phyloP scores from a whole-genome alignment of 345 rosid genomes.

The Hypericum androsaemum region DNA sequence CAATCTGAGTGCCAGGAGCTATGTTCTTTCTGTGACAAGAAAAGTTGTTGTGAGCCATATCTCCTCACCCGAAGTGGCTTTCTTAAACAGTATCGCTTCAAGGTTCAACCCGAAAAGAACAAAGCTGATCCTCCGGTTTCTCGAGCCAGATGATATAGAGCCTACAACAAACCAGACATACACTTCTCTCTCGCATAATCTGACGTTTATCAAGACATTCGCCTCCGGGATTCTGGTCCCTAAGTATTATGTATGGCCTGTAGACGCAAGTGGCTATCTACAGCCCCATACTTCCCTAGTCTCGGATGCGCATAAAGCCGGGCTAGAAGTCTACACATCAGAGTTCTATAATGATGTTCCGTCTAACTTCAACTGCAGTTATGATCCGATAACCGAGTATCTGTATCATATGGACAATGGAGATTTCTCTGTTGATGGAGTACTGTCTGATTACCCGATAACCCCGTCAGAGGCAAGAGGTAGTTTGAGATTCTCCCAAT shows the following conservation, averaged over 20 bases:
- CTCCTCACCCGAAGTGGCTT: too few relatives aligned
- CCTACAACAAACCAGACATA: not conserved
- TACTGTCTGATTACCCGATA: conserved; percentile 9
- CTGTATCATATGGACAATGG: conserved; percentile 6
- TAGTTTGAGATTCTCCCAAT: not conserved
- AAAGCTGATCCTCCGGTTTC: not conserved
- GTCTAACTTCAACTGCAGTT: conserved; percentile 5
- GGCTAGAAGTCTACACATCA: not conserved
- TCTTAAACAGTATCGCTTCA: too few relatives aligned
- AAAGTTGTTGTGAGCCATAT: too few relatives aligned
- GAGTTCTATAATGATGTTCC: conserved; percentile 3
- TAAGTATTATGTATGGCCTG: not conserved
- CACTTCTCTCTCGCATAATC: not conserved
- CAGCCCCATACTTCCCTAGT: conserved; percentile 1
- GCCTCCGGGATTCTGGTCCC: conserved; percentile 6
- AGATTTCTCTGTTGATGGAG: conserved; percentile 7
- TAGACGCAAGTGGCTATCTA: conserved; percentile 1
- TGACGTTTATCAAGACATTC: conserved; percentile 1
- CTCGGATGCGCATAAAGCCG: conserved; percentile 9
- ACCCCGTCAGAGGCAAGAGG: conserved; percentile 3
- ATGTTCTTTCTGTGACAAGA: too few relatives aligned
- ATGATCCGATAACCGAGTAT: conserved; percentile 4
- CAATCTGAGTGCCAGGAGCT: too few relatives aligned
- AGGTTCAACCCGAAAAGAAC: too few relatives aligned
- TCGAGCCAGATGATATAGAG: not conserved